Evolutionary conservation across 805 yeast genomes (phyloP), one percentile per base, ranked within the genome.

Genomic region (Wickerhamomyces chaumierensis): DNA sequence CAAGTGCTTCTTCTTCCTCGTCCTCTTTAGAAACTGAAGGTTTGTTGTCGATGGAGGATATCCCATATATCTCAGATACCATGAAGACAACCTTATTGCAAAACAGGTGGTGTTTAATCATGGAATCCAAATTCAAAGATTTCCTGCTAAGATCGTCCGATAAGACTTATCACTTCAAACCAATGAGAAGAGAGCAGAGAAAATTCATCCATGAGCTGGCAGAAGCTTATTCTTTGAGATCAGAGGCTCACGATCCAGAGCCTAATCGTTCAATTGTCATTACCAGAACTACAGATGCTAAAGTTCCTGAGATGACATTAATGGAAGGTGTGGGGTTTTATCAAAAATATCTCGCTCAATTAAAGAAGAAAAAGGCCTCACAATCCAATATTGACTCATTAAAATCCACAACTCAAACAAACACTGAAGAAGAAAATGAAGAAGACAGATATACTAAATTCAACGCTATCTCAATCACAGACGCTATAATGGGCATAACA

Each of bases 241-340:
- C 81, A 0, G 87, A 82, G 49, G 73, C 88, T 2, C 92, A 83
- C 44, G 95, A 84, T 56, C 73, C 72, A 3, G 95, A 85, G 46
- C 95, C 95, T 0, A 66, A 73, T 38, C 58, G 95, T 43, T 73
- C 81, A 11, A 90, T 86, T 1, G 77, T 72, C 45, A 66, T 86
- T n/a, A 59, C 63, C 36, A 56, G 65, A 34, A 51, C 55, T 6
- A 41, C 48, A 12, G 45, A 39, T 1, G 53, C 64, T 0, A 49
- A 44, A 9, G 40, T 62, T 2, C 84, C 86, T 0, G 48, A 52
- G 11, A 48, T 67, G 33, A 61, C 68, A 2, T 57, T 81, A n/a
- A 60, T 60, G 21, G 71, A 71, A 37, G 71, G 72, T 0, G 49
- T 67, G 18, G 48, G 54, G 5, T 48, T 57, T 5, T 46, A 58